Percentiles rank a stretch among this genome's conserved stretches.
phyloP scores from a whole-genome alignment of 2,329 filamentous ascomycete species.

The Leptoxyphium fumago region DNA sequence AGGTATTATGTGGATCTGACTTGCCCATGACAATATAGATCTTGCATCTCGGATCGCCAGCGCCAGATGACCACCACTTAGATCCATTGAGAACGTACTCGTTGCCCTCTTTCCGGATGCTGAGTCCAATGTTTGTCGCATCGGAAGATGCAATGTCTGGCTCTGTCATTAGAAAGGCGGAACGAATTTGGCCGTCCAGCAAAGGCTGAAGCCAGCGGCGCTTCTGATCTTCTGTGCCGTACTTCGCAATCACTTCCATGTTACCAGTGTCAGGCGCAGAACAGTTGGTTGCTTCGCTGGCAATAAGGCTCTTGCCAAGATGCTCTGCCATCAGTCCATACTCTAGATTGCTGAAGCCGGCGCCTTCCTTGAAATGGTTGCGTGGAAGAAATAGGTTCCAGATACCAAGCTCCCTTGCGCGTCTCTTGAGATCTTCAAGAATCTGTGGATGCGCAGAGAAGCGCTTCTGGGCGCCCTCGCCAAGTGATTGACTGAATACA shows the following conservation, averaged over 20 bases:
- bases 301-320: conserved; percentile 70
- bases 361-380: conserved; percentile 88
- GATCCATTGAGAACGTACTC: conserved; percentile 83
- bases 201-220: conserved; percentile 35
- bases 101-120: conserved; percentile 68
- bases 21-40: conserved; percentile 97
- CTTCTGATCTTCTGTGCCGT: conserved; percentile 36
- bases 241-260: conserved; percentile 39
- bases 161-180: conserved; percentile 32
- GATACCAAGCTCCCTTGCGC: conserved; percentile 67
- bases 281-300: conserved; percentile 75
- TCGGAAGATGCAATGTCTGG: conserved; percentile 36
- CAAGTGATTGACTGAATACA: conserved; percentile 66
- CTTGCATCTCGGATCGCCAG: conserved; percentile 80
- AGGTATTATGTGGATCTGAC: conserved; percentile 58
- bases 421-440: conserved; percentile 77
- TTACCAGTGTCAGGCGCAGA: conserved; percentile 36
- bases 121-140: conserved; percentile 42
- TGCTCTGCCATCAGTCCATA: conserved; percentile 97
- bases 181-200: conserved; percentile 34
- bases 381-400: conserved; percentile 99
- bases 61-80: conserved; percentile 99
- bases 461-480: conserved; percentile 51
- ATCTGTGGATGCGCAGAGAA: conserved; percentile 69
- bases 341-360: conserved; percentile 88